These are phyloP conservation scores for Pelargonium myrrhifolium DNA, from an alignment of 441 rosid genomes.

Conservation along the genomic window DNA sequence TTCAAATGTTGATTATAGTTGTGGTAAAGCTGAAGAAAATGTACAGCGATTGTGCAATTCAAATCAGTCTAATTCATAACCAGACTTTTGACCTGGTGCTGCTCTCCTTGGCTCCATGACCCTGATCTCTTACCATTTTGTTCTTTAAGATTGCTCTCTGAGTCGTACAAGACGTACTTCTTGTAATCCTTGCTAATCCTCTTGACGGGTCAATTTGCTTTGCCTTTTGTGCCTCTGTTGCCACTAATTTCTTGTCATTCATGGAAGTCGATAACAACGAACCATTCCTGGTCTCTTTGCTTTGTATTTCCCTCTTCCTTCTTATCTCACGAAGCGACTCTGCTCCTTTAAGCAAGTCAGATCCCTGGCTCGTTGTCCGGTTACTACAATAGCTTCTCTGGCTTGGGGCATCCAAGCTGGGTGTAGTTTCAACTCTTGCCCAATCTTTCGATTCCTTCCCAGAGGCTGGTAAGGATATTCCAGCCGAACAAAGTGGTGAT, in stretches of 20 bases:
- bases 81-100: conserved; percentile 24
- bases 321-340: conserved; percentile 31
- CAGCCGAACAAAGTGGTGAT: conserved; percentile 12
- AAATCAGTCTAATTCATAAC: conserved; percentile 14
- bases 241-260: conserved; percentile 22
- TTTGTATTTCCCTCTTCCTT: conserved; percentile 30
- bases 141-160: conserved; percentile 15
- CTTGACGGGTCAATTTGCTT: conserved; percentile 27
- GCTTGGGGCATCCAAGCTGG: conserved; percentile 19
- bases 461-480: conserved; percentile 21
- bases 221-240: conserved; percentile 21
- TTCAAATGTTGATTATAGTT: too few relatives aligned
- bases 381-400: conserved; percentile 21
- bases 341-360: conserved; percentile 32
- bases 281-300: conserved; percentile 33
- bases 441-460: neutral
- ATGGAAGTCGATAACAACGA: conserved; percentile 20
- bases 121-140: conserved; percentile 22
- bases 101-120: conserved; percentile 13
- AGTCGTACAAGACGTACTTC: conserved; percentile 14
- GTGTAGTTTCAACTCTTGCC: conserved; percentile 16
- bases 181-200: conserved; percentile 30
- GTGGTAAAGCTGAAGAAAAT: neutral
- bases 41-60: neutral
- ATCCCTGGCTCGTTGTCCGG: conserved; percentile 18